Evolutionary conservation across 305 asterid species (phyloP).

Genomic region (Ilex paraguariensis): DNA sequence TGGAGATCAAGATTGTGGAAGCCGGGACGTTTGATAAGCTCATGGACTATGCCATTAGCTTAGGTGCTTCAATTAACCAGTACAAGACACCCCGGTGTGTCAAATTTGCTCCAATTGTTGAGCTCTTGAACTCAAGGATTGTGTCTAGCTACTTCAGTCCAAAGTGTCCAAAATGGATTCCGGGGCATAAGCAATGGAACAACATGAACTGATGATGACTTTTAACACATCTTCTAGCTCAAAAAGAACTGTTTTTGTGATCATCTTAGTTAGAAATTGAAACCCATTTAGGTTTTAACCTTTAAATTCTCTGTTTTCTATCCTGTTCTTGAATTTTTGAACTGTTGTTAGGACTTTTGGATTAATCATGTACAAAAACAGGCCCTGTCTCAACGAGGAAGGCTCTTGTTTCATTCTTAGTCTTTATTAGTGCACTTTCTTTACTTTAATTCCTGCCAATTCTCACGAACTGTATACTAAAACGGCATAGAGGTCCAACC

Average conservation of each 20-base stretch:
- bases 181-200: slow-evolving; percentile 70
- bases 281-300: slow-evolving; percentile 22
- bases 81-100: slow-evolving; percentile 90
- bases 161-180: slow-evolving; percentile 74
- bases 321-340: slow-evolving; percentile 10
- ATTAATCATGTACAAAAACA: slow-evolving; percentile 30
- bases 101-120: slow-evolving; percentile 73
- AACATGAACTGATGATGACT: slow-evolving; percentile 26
- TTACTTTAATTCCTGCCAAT: no score
- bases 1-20: slow-evolving; percentile 79
- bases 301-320: slow-evolving; percentile 20
- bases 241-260: slow-evolving; percentile 25
- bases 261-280: slow-evolving; percentile 40
- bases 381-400: slow-evolving; percentile 11
- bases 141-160: slow-evolving; percentile 63
- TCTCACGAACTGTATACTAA: no score
- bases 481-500: no score
- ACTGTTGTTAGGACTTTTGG: slow-evolving; percentile 16
- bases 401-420: slow-evolving; percentile 6
- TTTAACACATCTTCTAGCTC: no score
- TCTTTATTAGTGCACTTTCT: background rate
- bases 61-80: slow-evolving; percentile 91
- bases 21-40: slow-evolving; percentile 3
- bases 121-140: slow-evolving; percentile 59
- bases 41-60: slow-evolving; percentile 7